phyloP scores from a whole-genome alignment of 768 basidiomycete species.

The Erythrobasidium yunnanense region DNA sequence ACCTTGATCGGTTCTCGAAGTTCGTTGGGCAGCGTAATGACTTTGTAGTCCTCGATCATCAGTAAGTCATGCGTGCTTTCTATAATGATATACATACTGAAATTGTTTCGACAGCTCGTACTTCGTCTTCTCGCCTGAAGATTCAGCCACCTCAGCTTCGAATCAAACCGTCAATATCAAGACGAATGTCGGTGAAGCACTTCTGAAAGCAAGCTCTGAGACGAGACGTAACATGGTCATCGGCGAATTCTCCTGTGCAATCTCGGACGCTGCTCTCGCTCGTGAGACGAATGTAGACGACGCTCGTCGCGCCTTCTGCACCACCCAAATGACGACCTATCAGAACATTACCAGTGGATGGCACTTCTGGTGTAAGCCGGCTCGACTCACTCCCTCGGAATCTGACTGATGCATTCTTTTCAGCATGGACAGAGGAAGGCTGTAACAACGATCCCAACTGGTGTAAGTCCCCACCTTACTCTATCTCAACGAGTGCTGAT shows the following conservation, averaged over 20 bases:
- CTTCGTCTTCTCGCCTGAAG: slow-evolving; percentile 31
- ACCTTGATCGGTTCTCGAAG: slow-evolving; percentile 15
- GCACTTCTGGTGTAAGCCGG: background rate
- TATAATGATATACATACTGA: background rate
- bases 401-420: background rate
- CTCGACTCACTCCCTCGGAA: background rate
- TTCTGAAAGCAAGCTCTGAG: slow-evolving; percentile 43
- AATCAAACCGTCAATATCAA: background rate
- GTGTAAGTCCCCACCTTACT: slow-evolving; percentile 46
- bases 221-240: slow-evolving; percentile 35
- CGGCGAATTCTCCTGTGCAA: slow-evolving; percentile 50
- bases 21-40: slow-evolving; percentile 37
- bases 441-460: slow-evolving; percentile 55
- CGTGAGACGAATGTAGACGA: slow-evolving; percentile 46
- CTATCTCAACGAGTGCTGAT: background rate
- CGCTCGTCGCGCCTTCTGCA: slow-evolving; percentile 51
- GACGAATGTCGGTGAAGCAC: background rate
- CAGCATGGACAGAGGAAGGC: slow-evolving; percentile 55
- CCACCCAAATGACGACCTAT: slow-evolving; percentile 53
- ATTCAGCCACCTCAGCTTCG: background rate
- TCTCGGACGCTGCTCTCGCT: slow-evolving; percentile 47
- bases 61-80: background rate
- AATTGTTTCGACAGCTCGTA: slow-evolving; percentile 30
- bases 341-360: slow-evolving; percentile 38
- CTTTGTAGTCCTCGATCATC: slow-evolving; percentile 43